Base-by-base conservation (phyloP, 345 rosid species). In the Clausena lansium region DNA sequence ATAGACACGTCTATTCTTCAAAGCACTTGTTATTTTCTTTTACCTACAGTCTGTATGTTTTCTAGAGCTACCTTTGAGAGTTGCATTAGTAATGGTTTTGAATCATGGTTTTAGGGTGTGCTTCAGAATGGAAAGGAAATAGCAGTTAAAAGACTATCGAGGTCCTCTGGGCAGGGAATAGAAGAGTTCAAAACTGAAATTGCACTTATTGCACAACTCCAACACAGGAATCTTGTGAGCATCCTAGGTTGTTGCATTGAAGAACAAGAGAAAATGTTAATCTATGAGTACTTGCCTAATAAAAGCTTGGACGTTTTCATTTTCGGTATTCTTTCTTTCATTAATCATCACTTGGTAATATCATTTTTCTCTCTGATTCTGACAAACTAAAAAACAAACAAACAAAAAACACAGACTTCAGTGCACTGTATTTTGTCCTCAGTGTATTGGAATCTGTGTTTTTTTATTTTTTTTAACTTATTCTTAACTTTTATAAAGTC, bases 181-280 rank as follows among this genome's bases (percentile, higher is more conserved):
- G 45, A 70, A 41, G 87, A 87, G 77, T 85, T 87, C 76, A 82
- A 80, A 62, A 85, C 80, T 52, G 87, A 87, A 75, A 81, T 85
- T 5, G 10, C 19, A 2, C 28, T 87, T 63, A 83, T 87, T 81
- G 84, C 90, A 9, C 91, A 86, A 52, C 87, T 93, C 76, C 97
- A 93, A 66, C 97, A 93, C 77, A 80, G 89, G 17, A 92, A 93
- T 67, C 94, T 92, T 52, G 92, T 89, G n/a, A 89, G 84, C 81
- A 89, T 90, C 45, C 50, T 93, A 1, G 95, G 95, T 20, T 92
- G 88, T 52, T 87, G 89, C 38, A 70, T 79, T 41, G 54, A 84
- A 22, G 78, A 41, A 68, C 78, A 68, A 7, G 88, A 83, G 35
- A 76, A 76, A 30, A 86, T 88, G 85, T 28, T 88, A 19, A 68